Conservation (phyloP, 192 early-diverging fungal genomes). For the Obelidium mucronatum region DNA sequence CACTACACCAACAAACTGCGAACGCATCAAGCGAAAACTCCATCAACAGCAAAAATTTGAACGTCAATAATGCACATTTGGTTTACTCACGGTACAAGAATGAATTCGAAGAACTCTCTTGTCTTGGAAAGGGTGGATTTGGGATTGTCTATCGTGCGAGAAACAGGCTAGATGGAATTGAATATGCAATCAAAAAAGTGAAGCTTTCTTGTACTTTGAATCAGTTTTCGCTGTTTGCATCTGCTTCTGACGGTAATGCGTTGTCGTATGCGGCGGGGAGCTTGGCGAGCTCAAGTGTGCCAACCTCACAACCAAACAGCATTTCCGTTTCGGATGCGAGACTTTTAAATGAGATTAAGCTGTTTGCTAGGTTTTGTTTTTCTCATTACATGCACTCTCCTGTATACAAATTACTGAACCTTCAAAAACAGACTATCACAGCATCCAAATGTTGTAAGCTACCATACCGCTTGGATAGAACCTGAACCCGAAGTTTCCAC, state of each 20-base stretch:
- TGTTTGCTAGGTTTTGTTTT: slow-evolving; percentile 42
- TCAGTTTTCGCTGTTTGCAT: slow-evolving; percentile 40
- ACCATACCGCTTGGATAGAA: slow-evolving; percentile 59
- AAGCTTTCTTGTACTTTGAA: slow-evolving; percentile 43
- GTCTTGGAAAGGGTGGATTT: slow-evolving; percentile 47
- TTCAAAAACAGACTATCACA: slow-evolving; percentile 48
- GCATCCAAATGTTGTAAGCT: slow-evolving; percentile 57
- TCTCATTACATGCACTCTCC: slow-evolving; percentile 35
- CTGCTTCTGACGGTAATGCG: slow-evolving; percentile 6
- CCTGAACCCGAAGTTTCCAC: slow-evolving; percentile 6
- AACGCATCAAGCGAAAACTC: not conserved
- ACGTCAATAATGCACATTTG: not conserved
- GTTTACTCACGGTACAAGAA: slow-evolving; percentile 21
- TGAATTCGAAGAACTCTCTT: slow-evolving; percentile 36
- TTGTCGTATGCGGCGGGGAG: not conserved
- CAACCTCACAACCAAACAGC: not conserved
- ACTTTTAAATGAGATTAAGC: slow-evolving; percentile 56
- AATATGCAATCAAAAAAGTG: slow-evolving; percentile 63
- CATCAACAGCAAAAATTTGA: not conserved
- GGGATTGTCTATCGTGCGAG: slow-evolving; percentile 49
- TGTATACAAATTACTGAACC: too few relatives aligned
- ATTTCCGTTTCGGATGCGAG: slow-evolving; percentile 42
- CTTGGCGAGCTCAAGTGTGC: not conserved
- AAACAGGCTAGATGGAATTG: slow-evolving; percentile 54
- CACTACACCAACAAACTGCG: not conserved